Base-by-base conservation (phyloP, 2,329 filamentous ascomycete species). In the Tricladium varicosporioides region DNA sequence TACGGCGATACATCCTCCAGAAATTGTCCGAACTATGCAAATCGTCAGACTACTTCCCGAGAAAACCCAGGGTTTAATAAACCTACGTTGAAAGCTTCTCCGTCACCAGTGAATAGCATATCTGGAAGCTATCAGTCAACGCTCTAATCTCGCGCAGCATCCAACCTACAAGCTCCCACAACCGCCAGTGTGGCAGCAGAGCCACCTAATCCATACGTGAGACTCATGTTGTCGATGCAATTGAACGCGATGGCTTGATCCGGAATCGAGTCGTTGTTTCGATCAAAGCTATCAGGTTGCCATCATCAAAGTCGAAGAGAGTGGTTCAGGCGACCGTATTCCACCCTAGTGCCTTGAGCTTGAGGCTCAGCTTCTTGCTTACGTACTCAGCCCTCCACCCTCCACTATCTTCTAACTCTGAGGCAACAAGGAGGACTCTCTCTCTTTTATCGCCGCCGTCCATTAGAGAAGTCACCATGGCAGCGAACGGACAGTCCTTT, bases 31-130 rank as follows among this genome's bases (percentile, higher is more conserved):
- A 97, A 83, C 88, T 92, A 72, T 64, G 15, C 15, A 65, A 42
- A 49, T 57, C 61, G 55, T 68, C 71, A 67, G 71, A 65, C 56
- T 65, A 33, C 13, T n/a, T 22, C 31, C 11, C 31, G 1, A 13
- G 3, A 10, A 15, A 27, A 57, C 64, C 44, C 57, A 44, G 32
- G 13, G 18, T 46, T 14, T 45, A 32, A 40, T 54, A 16, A 51
- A 71, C 84, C 61, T 83, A 92, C 91, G 78, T 99, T 96, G 78
- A 99, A 99, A 59, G 88, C 81, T 81, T 99, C 93, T 72, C 95
- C 94, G 74, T 90, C 92, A 71, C 91, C 92, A 71, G 94, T 95
- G 73, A 99, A 97, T 73, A 99, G 91, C 91, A 99, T 95, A 77
- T 99, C 94, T 99, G 74, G 63, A 57, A 65, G 65, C 43, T 15